Evolutionary conservation across 2,329 filamentous ascomycete species (phyloP).

Genomic region (Fusarium cyanostomum): DNA sequence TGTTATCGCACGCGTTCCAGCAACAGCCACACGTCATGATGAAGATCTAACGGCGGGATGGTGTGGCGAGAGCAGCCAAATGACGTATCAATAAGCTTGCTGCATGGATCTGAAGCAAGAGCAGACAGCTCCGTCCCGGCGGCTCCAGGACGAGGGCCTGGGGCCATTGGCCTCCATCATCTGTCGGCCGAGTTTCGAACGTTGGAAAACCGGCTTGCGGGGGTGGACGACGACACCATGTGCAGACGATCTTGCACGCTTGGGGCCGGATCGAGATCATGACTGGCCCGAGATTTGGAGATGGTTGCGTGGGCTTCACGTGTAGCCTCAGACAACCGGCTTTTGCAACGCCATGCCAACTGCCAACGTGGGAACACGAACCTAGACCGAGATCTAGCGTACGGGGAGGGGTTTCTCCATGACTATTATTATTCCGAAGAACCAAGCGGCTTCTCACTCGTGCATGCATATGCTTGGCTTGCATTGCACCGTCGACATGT

Average conservation of each 20-base stretch:
- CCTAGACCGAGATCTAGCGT: constrained; percentile 19
- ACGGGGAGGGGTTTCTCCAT: constrained; percentile 39
- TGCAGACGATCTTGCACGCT: constrained; percentile 29
- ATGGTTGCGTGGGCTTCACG: constrained; percentile 18
- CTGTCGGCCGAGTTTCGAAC: background rate
- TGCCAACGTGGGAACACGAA: constrained; percentile 12
- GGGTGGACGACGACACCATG: constrained; percentile 31
- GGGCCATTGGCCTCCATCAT: constrained; percentile 1
- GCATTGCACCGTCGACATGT: constrained; percentile 25
- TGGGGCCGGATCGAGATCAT: constrained; percentile 33
- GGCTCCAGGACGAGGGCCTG: constrained; percentile 20
- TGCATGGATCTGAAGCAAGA: constrained; percentile 21
- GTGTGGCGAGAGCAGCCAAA: constrained; percentile 38
- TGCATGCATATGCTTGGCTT: constrained; percentile 19
- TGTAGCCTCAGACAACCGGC: constrained; percentile 12
- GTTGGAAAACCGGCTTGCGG: constrained; percentile 36
- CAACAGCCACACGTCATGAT: constrained; percentile 43
- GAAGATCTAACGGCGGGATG: constrained; percentile 29
- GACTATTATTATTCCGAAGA: constrained; percentile 26
- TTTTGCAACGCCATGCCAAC: background rate
- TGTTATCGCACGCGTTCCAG: constrained; percentile 25
- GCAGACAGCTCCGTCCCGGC: constrained; percentile 18
- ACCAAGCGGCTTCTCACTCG: constrained; percentile 5
- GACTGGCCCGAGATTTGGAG: constrained; percentile 20
- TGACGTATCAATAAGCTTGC: constrained; percentile 37